phyloP scores from a whole-genome alignment of 352 stramenopile species.

The Globisporangium echinulatum region DNA sequence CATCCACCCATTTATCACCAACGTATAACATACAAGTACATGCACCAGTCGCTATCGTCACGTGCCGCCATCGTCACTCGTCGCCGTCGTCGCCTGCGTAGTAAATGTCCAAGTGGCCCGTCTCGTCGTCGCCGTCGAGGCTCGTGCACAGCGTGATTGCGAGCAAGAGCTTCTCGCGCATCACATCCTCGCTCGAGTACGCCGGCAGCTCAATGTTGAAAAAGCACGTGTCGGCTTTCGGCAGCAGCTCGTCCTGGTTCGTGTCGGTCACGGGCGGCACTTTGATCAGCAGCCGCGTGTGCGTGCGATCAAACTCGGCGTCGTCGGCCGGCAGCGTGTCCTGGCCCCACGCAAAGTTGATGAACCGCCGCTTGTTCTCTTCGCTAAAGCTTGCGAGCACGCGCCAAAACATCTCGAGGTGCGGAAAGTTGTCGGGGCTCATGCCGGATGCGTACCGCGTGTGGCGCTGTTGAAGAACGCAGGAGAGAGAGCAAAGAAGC shows the following conservation, averaged over 20 bases:
- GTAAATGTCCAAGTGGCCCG: conserved; percentile 62
- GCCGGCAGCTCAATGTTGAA: conserved; percentile 82
- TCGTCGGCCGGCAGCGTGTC: conserved; percentile 71
- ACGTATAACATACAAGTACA: too few relatives aligned
- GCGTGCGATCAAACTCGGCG: conserved; percentile 72
- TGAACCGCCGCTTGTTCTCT: conserved; percentile 76
- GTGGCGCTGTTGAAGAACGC: conserved; percentile 29
- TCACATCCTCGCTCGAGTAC: conserved; percentile 64
- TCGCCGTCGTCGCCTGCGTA: conserved; percentile 56
- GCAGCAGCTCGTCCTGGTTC: conserved; percentile 51
- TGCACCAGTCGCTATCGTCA: neutral
- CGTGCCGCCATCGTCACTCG: conserved; percentile 19
- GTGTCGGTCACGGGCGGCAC: conserved; percentile 25
- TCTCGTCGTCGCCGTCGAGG: conserved; percentile 73
- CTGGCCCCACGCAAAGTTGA: conserved; percentile 84
- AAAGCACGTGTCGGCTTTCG: conserved; percentile 80
- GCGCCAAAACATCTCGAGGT: conserved; percentile 75
- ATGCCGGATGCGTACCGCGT: conserved; percentile 77
- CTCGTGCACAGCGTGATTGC: conserved; percentile 80
- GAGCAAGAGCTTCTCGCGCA: conserved; percentile 61
- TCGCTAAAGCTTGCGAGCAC: conserved; percentile 54
- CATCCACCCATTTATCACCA: too few relatives aligned
- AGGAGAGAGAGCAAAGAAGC: conserved; percentile 23
- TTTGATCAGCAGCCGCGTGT: conserved; percentile 72
- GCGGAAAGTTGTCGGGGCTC: conserved; percentile 58